Conservation (phyloP, 1,139 yeast species). For the Sugiyamaella japonica region DNA sequence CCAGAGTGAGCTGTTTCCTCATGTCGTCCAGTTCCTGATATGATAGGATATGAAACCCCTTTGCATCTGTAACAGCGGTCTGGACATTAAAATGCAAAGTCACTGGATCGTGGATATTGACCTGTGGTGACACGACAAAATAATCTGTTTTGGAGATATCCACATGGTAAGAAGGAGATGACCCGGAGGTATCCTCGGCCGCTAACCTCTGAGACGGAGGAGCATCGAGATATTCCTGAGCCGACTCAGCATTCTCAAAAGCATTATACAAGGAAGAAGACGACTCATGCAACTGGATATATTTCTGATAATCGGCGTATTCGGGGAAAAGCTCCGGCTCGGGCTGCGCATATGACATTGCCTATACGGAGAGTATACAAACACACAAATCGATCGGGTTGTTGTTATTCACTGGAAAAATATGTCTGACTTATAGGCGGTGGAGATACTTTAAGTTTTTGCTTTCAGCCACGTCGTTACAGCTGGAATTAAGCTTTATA, state of each 20-base stretch:
- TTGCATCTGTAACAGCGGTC: constrained; percentile 38
- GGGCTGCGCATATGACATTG: constrained; percentile 1
- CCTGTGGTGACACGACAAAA: constrained; percentile 32
- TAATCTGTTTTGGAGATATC: constrained; percentile 27
- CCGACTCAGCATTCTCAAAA: constrained; percentile 43
- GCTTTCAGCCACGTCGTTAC: no score
- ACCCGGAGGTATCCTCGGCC: neutral
- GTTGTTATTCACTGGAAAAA: no score
- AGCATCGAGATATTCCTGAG: constrained; percentile 35
- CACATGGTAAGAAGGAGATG: constrained; percentile 5
- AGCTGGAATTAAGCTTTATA: no score
- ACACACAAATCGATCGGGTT: no score
- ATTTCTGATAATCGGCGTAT: constrained; percentile 20
- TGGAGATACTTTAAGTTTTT: no score
- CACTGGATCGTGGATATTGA: constrained; percentile 33
- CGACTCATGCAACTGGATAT: constrained; percentile 9
- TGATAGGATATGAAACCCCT: constrained; percentile 35
- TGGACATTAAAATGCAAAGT: constrained; percentile 35
- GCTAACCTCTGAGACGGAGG: constrained; percentile 27
- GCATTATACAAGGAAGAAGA: constrained; percentile 27
- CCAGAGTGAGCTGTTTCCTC: constrained; percentile 31
- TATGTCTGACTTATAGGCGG: no score
- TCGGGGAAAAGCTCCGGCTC: constrained; percentile 17
- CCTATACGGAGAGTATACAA: neutral
- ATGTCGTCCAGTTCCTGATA: constrained; percentile 37